Conservation (phyloP, 495 filamentous ascomycete genomes). For the Annulohypoxylon stygium region DNA sequence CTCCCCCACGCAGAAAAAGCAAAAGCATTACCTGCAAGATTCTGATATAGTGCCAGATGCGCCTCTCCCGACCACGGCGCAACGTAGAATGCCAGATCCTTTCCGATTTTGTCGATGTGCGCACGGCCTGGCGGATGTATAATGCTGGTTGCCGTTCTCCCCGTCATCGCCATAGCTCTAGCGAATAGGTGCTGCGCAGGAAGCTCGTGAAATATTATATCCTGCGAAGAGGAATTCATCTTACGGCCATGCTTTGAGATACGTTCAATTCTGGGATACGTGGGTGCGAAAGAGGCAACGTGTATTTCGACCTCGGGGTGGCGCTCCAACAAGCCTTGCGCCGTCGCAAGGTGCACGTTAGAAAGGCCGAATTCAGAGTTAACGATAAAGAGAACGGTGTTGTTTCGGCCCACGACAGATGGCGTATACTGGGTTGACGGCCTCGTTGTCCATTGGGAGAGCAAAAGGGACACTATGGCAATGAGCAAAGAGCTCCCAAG, state of each 20-base stretch:
- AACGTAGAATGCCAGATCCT: conserved; percentile 33
- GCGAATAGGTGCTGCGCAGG: conserved; percentile 17
- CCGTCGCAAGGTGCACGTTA: conserved; percentile 48
- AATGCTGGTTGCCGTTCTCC: conserved; percentile 9
- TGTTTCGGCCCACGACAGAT: conserved; percentile 31
- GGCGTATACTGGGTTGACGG: conserved; percentile 1
- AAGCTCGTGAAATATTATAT: conserved; percentile 42
- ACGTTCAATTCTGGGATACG: conserved; percentile 28
- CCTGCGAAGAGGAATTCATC: conserved; percentile 12
- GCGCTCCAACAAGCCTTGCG: conserved; percentile 38
- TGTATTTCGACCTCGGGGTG: conserved; percentile 45
- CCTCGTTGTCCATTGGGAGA: neutral
- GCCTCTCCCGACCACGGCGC: conserved; percentile 59
- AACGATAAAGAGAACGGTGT: conserved; percentile 43
- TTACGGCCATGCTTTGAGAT: conserved; percentile 23
- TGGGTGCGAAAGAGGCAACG: conserved; percentile 42
- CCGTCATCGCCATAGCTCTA: neutral
- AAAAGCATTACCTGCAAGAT: conserved; percentile 54
- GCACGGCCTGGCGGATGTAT: conserved; percentile 28
- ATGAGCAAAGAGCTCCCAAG: conserved; percentile 8
- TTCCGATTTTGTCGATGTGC: conserved; percentile 14
- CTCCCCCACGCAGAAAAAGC: neutral
- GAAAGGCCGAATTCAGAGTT: conserved; percentile 44
- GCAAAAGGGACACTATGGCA: conserved; percentile 7
- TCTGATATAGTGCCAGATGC: conserved; percentile 57